Evolutionary conservation across 768 basidiomycete genomes (phyloP).

Genomic region (Pseudohyphozyma bogoriensis): DNA sequence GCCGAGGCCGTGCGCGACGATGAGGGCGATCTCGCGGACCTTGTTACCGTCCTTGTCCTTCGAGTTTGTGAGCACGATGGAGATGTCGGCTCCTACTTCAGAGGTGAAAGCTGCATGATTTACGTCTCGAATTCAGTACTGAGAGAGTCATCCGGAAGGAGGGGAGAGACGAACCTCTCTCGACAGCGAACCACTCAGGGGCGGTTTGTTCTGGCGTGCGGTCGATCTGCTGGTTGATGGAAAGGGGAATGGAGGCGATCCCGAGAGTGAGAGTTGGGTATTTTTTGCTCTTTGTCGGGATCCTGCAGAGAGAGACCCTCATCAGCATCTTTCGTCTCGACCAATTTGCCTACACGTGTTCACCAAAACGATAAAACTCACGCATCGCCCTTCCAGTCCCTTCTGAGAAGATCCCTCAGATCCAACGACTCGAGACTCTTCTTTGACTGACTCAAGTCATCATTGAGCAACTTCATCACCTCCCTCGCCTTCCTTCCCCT

Average conservation of each 20-base stretch:
- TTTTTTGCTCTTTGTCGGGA: constrained; percentile 11
- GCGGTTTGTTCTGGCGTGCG: constrained; percentile 41
- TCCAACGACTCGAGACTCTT: constrained; percentile 15
- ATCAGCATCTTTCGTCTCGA: not conserved
- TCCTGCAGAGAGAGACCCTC: not conserved
- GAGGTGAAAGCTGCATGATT: constrained; percentile 23
- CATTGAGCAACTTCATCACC: constrained; percentile 16
- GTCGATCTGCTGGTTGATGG: constrained; percentile 22
- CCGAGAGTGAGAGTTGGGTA: constrained; percentile 19
- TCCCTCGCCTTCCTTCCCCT: constrained; percentile 3
- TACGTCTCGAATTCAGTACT: not conserved
- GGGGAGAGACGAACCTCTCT: constrained; percentile 7
- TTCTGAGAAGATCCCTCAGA: constrained; percentile 15
- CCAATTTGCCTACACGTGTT: too few species aligned
- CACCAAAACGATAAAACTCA: not conserved
- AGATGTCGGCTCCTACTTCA: constrained; percentile 25
- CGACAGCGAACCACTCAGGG: constrained; percentile 44
- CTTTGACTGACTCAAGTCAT: constrained; percentile 11
- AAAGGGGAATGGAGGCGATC: constrained; percentile 21
- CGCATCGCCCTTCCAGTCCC: constrained; percentile 29
- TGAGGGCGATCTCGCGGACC: constrained; percentile 19
- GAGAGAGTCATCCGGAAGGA: not conserved
- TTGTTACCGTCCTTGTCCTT: constrained; percentile 12
- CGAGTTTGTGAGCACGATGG: constrained; percentile 21
- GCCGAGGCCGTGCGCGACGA: constrained; percentile 26